These are phyloP conservation scores for Huntiella abstrusa DNA, from an alignment of 2,329 filamentous ascomycete species.

Conservation along the genomic window DNA sequence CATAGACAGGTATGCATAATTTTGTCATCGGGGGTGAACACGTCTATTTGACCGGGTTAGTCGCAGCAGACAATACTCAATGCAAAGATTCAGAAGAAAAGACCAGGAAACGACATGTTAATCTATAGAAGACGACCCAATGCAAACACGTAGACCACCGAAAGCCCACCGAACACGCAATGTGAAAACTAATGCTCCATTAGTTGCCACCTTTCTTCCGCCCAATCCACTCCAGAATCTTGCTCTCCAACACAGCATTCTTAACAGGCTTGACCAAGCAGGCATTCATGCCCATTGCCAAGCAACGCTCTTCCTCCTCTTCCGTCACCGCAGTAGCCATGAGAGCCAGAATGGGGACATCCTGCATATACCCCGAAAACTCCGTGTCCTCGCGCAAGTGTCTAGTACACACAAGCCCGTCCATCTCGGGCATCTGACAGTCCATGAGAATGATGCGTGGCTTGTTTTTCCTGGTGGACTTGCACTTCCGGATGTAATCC, in stretches of 20 bases:
- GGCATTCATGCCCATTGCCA: conserved; percentile 57
- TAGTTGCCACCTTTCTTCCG: too few relatives aligned
- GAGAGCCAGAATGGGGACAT: conserved; percentile 62
- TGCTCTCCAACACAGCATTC: conserved; percentile 14
- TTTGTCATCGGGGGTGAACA: too few relatives aligned
- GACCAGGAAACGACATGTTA: too few relatives aligned
- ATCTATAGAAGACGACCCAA: too few relatives aligned
- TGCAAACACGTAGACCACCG: too few relatives aligned
- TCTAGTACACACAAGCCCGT: conserved; percentile 62
- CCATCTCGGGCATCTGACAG: conserved; percentile 57
- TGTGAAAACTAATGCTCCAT: too few relatives aligned
- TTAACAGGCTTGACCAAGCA: conserved; percentile 55
- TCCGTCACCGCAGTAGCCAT: conserved; percentile 55
- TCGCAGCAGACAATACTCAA: too few relatives aligned
- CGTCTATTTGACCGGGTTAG: too few relatives aligned
- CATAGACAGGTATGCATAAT: too few relatives aligned
- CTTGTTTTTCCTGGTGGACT: conserved; percentile 28
- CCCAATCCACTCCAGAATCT: conserved; percentile 1
- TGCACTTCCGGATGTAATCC: conserved; percentile 47
- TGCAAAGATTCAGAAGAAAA: too few relatives aligned
- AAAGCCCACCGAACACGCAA: too few relatives aligned
- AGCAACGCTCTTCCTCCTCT: conserved; percentile 57
- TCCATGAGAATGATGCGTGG: conserved; percentile 68
- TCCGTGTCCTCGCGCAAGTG: conserved; percentile 18
- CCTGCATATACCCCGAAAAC: conserved; percentile 25